Conservation (phyloP, 768 basidiomycete species). For the Thelephora ganbajun region DNA sequence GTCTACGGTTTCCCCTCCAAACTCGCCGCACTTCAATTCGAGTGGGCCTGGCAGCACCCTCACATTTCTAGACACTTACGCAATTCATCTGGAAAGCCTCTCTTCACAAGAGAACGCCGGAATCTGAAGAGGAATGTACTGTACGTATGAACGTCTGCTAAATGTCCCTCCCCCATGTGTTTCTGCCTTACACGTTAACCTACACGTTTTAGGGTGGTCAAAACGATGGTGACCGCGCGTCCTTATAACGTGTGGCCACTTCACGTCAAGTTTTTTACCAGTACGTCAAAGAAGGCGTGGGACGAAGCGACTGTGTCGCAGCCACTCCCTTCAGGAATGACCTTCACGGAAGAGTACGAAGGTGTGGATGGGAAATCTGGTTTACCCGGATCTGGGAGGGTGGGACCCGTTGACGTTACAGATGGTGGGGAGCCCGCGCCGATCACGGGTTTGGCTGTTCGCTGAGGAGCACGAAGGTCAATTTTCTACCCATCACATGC, state of each 20-base stretch:
- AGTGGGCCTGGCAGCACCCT: slow-evolving; percentile 83
- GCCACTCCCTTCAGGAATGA: slow-evolving; percentile 39
- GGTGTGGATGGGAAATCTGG: slow-evolving; percentile 59
- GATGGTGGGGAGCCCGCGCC: slow-evolving; percentile 29
- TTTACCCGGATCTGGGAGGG: slow-evolving; percentile 35
- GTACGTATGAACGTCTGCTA: slow-evolving; percentile 19
- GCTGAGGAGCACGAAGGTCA: slow-evolving; percentile 18
- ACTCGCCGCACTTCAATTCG: slow-evolving; percentile 63
- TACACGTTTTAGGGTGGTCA: slow-evolving; percentile 31
- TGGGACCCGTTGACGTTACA: slow-evolving; percentile 39
- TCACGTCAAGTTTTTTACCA: slow-evolving; percentile 61
- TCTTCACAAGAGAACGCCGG: slow-evolving; percentile 21
- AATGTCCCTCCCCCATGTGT: background rate
- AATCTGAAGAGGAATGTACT: slow-evolving; percentile 29
- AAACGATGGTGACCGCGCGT: slow-evolving; percentile 45
- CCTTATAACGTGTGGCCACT: slow-evolving; percentile 67
- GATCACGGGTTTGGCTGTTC: background rate
- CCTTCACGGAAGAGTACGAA: slow-evolving; percentile 39
- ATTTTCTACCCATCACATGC: slow-evolving; percentile 34
- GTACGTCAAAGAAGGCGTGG: slow-evolving; percentile 46
- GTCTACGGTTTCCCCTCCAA: slow-evolving; percentile 75
- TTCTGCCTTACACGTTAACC: background rate
- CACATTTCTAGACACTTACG: slow-evolving; percentile 53
- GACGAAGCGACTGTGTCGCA: slow-evolving; percentile 15
- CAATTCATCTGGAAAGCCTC: slow-evolving; percentile 23